Evolutionary conservation across 495 filamentous ascomycete species (phyloP), one percentile per base, ranked within the genome.

Genomic region (Amorphotheca resinae): DNA sequence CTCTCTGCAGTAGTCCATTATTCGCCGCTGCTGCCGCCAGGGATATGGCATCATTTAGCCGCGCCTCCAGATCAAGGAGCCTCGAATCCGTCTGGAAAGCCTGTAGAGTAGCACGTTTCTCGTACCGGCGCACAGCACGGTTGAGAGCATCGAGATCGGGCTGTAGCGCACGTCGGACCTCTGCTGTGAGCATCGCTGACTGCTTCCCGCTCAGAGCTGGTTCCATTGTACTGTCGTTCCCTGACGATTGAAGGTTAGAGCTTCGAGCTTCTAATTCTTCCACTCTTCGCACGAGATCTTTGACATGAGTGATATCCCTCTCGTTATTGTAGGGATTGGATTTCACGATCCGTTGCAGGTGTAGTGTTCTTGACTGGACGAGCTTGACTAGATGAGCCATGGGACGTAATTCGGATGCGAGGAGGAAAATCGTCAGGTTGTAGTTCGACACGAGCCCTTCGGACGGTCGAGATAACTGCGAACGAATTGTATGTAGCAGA

Each of bases 381-480:
- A 95, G 72, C 55, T 77, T 83, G 44, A 95, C 73, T 22, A 88
- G 63, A 52, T 95, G 89, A 2, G 82, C 73, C 39, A 82, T 53
- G 2, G 93, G 91, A 1, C 80, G 75, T 15, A 95, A 60, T 57
- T 96, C 88, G 7, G 91, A 79, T 9, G 84, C 87, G 6, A 95
- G 70, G 9, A 95, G 65, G 60, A 95, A 96, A 48, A 96, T 84
- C n/a, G 82, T 87, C 38, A 98, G 70, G 60, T 95, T 93, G 61
- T 86, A 91, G 56, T 91, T 80, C 2, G 86, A 93, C 12, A 95
- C 82, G 11, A 93, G 66, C 2, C 85, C 83, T 58, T 91, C 87
- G 0, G 84, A 86, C 0, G 82, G 87, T 12, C 82, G 72, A 1
- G 82, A 87, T 7, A 96, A 74, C 33, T 84, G 79, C 16, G 64